A percentile compares a stretch with the other conserved stretches of the same genome.
Evolutionary conservation across 2,329 filamentous ascomycete genomes (phyloP).

Genomic region (Fusarium abutilonis): DNA sequence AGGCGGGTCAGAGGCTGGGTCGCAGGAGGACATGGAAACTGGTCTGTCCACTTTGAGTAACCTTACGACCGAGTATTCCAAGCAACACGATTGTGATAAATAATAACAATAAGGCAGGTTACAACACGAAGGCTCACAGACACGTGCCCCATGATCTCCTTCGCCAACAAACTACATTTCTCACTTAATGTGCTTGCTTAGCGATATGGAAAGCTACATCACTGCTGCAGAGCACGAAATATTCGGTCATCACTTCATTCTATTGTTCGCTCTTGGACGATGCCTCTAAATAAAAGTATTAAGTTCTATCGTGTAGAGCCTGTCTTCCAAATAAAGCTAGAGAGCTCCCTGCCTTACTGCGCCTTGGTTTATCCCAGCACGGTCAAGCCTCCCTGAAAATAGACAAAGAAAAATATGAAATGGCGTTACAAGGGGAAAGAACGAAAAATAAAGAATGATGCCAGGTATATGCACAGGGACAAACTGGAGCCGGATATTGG

Average conservation of each 20-base stretch:
- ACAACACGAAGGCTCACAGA: not conserved
- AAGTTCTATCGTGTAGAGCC: constrained; percentile 37
- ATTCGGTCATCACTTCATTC: constrained; percentile 39
- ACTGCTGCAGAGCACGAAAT: not conserved
- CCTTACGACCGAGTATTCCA: not conserved
- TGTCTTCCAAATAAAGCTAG: constrained; percentile 6
- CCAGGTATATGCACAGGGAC: constrained; percentile 12
- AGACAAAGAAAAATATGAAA: constrained; percentile 27
- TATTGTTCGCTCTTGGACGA: constrained; percentile 34
- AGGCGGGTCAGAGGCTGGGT: constrained; percentile 15
- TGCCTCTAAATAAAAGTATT: constrained; percentile 33
- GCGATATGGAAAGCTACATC: not conserved
- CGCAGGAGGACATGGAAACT: constrained; percentile 26
- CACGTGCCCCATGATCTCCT: constrained; percentile 3
- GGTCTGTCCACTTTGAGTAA: constrained; percentile 10
- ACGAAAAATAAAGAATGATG: constrained; percentile 18
- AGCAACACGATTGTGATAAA: constrained; percentile 13
- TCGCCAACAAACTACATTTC: not conserved
- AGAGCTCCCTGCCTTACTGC: constrained; percentile 29
- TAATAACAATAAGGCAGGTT: constrained; percentile 12
- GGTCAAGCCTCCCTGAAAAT: constrained; percentile 24
- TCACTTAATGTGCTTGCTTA: no score
- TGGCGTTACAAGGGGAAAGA: constrained; percentile 5
- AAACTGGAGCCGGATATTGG: constrained; percentile 16
- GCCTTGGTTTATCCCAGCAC: constrained; percentile 31